Percentiles rank a stretch among this genome's conserved stretches.
Evolutionary conservation across 1,139 yeast species (phyloP).

Genomic region (Insectozyma bohioensis): DNA sequence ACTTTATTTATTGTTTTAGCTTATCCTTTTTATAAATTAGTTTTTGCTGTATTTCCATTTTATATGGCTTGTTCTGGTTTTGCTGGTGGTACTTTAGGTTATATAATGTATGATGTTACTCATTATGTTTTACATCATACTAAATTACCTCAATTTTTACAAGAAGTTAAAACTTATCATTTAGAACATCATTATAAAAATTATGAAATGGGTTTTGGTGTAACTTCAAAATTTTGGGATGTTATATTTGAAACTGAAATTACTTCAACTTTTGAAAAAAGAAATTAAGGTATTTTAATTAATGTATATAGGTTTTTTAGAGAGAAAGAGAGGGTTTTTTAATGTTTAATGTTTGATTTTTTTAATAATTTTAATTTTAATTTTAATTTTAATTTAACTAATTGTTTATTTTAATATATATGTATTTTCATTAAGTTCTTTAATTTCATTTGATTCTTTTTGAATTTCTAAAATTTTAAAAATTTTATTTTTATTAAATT

Average conservation of each 20-base stretch:
- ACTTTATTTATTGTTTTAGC: constrained; percentile 59
- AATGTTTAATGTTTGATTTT: not conserved
- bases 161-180: constrained; percentile 82
- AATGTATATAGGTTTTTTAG: not conserved
- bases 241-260: constrained; percentile 75
- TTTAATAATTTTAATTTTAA: constrained; percentile 1
- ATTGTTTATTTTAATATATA: constrained; percentile 5
- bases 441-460: not conserved
- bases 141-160: constrained; percentile 70
- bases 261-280: constrained; percentile 35
- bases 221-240: constrained; percentile 93
- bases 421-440: constrained; percentile 1
- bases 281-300: constrained; percentile 16
- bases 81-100: constrained; percentile 95
- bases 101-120: constrained; percentile 84
- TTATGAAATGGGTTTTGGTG: constrained; percentile 95
- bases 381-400: not conserved
- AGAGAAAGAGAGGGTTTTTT: constrained; percentile 1
- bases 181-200: constrained; percentile 97
- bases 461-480: not conserved
- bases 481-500: not conserved
- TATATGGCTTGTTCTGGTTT: constrained; percentile 58
- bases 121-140: constrained; percentile 88
- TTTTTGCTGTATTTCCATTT: constrained; percentile 41
- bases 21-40: constrained; percentile 42